Base-by-base conservation (phyloP, 371 early-diverging fungal species). In the Haplosporangium sp. region DNA sequence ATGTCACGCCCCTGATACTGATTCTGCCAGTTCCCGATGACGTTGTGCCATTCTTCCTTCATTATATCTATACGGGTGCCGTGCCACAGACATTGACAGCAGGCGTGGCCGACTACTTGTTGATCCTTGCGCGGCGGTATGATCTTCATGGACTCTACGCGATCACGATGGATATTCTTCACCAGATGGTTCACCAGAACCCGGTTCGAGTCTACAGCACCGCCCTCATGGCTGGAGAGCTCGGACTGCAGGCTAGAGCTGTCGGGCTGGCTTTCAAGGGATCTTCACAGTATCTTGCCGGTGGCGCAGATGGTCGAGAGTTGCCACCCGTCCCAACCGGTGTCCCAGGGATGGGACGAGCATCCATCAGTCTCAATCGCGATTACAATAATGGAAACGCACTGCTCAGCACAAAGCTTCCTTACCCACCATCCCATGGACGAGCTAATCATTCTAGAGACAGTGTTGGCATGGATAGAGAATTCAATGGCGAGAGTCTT, bases 391-490 rank as follows among this genome's bases (percentile, higher is more conserved):
- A 21, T 21, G 59, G 43, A 8, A 14, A 47, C 21, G 42, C 56
- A 14, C 46, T 61, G 14, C 55, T 64, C 43, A 2, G 56, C 6
- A 50, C 64, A 48, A 37, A 18, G n/a, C 20, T 57, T 2, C 45
- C 64, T 1, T 45, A 36, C 16, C 11, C 46, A 7, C 63, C 56
- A 12, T 47, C 48, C 13, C 72, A 64, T 14, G 64, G 59, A 13
- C 60, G 68, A 0, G 42, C 51, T 0, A 45, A 20, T 20, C 60
- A 64, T 23, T 66, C 67, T 3, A 64, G 69, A 5, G 75, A 74
- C 51, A 76, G 77, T 48, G 45, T 76, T 18, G 71, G 71, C 48
- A 76, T 67, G 18, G 77, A 76, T 37, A 71, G 77, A n/a, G 67
- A 67, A 7, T 47, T 61, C 20, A 47, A 65, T 37, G 60, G 46